Evolutionary conservation across 768 basidiomycete species (phyloP).

Genomic region (Brasilioporus rufonigricans): DNA sequence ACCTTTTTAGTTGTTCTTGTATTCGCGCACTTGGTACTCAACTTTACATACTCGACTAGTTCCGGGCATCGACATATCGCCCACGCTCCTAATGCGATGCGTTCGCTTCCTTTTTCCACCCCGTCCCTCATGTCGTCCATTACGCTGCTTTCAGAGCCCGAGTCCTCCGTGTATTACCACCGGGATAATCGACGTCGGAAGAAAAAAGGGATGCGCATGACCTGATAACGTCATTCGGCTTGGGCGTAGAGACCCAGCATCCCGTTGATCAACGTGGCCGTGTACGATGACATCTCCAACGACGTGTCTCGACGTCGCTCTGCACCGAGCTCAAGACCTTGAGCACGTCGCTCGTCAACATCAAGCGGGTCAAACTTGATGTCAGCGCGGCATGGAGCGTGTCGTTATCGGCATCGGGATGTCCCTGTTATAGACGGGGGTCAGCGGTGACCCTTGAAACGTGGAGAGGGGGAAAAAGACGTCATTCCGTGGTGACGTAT

Average conservation of each 20-base stretch:
- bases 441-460: no score
- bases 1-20: neutral
- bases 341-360: no score
- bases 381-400: conserved; percentile 59
- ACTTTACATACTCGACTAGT: neutral
- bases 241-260: conserved; percentile 41
- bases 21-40: neutral
- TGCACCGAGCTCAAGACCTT: conserved; percentile 56
- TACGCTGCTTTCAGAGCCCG: neutral
- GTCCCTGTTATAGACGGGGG: conserved; percentile 40
- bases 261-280: no score
- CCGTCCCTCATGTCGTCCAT: neutral
- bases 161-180: neutral
- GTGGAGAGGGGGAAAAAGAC: no score
- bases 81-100: neutral
- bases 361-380: no score
- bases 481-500: conserved; percentile 54
- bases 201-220: neutral
- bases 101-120: neutral
- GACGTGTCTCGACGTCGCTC: no score
- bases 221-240: conserved; percentile 19
- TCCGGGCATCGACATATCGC: neutral
- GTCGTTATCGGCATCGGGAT: conserved; percentile 77
- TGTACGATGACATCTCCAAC: no score
- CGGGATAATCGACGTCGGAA: neutral